These are phyloP conservation scores for Terfezia claveryi DNA, from an alignment of 495 filamentous ascomycete genomes.

Conservation along the genomic window DNA sequence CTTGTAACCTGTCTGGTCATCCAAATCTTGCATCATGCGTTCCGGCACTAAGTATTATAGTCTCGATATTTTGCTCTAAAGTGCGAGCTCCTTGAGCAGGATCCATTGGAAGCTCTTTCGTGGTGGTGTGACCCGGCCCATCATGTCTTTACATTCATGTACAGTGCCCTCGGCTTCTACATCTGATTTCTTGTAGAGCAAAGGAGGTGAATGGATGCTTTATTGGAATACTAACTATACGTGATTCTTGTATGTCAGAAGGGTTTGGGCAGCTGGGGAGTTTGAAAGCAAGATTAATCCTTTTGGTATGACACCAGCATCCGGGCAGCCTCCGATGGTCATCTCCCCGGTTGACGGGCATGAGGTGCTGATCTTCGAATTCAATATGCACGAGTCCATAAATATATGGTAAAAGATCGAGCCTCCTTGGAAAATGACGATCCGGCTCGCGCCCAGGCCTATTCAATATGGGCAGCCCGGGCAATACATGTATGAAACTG, in stretches of 20 bases:
- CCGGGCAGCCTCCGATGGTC: not conserved
- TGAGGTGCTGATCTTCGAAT: not conserved
- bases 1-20: conserved; percentile 1
- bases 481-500: not conserved
- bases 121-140: no score
- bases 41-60: conserved; percentile 7
- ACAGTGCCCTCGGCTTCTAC: not conserved
- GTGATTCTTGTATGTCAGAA: conserved; percentile 7
- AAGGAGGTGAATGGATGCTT: conserved; percentile 2
- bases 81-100: conserved; percentile 4
- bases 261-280: conserved; percentile 13
- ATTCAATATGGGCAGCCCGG: no score
- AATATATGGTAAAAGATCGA: no score
- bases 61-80: conserved; percentile 11
- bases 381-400: no score
- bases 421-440: no score
- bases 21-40: conserved; percentile 7
- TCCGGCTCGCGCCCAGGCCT: no score
- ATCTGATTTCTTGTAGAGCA: not conserved
- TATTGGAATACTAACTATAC: conserved; percentile 13
- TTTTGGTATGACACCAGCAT: not conserved
- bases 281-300: conserved; percentile 12
- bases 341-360: not conserved
- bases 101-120: conserved; percentile 10
- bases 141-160: no score